These are phyloP conservation scores for Candida maesae DNA, from an alignment of 805 yeast genomes.

Conservation along the genomic window DNA sequence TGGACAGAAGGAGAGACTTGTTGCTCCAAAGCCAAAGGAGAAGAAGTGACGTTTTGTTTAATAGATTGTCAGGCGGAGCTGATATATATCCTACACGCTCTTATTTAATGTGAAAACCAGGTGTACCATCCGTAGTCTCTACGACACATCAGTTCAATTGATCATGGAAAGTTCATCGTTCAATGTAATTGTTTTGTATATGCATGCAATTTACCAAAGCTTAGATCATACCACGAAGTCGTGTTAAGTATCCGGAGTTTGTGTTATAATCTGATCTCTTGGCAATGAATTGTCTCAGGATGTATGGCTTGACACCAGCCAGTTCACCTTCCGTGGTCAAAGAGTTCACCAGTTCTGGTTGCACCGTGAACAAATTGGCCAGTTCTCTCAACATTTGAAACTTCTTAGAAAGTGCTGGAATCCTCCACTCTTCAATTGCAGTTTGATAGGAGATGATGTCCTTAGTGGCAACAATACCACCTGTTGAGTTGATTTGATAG, in stretches of 20 bases:
- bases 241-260: constrained; percentile 28
- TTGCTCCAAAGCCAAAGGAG: constrained; percentile 57
- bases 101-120: too few relatives aligned
- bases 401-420: constrained; percentile 54
- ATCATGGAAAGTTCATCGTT: too few relatives aligned
- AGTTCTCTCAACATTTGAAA: constrained; percentile 75
- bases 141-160: neutral
- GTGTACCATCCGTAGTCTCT: too few relatives aligned
- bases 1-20: constrained; percentile 72
- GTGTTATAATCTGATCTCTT: constrained; percentile 69
- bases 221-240: constrained; percentile 23
- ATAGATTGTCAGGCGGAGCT: too few relatives aligned
- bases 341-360: constrained; percentile 72
- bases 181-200: too few relatives aligned
- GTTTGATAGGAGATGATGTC: constrained; percentile 78
- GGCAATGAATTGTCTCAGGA: constrained; percentile 61
- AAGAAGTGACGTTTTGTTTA: neutral
- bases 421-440: constrained; percentile 62
- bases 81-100: too few relatives aligned
- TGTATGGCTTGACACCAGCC: constrained; percentile 55
- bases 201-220: neutral
- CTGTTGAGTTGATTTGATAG: constrained; percentile 72
- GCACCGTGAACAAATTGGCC: constrained; percentile 81
- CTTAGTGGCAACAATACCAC: constrained; percentile 77
- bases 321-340: constrained; percentile 79